Conservation (phyloP, 2,329 filamentous ascomycete species). For the Aspergillus candidus region DNA sequence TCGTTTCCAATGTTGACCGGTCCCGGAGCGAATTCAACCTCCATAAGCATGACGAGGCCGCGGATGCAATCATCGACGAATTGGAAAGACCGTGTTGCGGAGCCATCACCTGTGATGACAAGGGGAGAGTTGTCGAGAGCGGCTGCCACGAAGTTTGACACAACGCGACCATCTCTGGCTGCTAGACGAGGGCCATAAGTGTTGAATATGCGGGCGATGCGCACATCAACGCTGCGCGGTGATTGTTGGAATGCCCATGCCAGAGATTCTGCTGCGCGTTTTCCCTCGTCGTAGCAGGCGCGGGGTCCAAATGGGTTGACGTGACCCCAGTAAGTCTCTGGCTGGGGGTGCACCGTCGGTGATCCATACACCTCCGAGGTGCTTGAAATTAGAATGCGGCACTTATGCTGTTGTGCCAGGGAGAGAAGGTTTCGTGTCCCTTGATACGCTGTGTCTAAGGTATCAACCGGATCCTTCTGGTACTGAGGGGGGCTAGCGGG, state of each 20-base stretch:
- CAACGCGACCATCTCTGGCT: conserved; percentile 25
- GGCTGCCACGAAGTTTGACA: conserved; percentile 28
- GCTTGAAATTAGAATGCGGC: conserved; percentile 25
- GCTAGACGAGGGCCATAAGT: conserved; percentile 29
- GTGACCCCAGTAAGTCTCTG: conserved; percentile 33
- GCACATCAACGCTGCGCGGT: conserved; percentile 23
- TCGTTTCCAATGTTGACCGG: conserved; percentile 30
- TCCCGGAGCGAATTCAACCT: conserved; percentile 16
- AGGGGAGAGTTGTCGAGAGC: conserved; percentile 22
- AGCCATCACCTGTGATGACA: conserved; percentile 25
- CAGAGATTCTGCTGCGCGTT: conserved; percentile 36
- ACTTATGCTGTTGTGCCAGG: conserved; percentile 22
- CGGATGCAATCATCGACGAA: conserved; percentile 26
- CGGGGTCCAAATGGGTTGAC: conserved; percentile 39
- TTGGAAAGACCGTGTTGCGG: conserved; percentile 27
- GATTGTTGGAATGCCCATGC: conserved; percentile 27
- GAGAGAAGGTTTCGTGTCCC: conserved; percentile 28
- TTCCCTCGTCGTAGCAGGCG: conserved; percentile 41
- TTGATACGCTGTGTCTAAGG: conserved; percentile 26
- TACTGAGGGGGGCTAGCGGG: conserved; percentile 29
- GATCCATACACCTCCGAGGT: conserved; percentile 31
- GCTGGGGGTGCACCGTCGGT: conserved; percentile 26
- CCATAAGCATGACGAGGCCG: conserved; percentile 26
- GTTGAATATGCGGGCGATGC: conserved; percentile 32
- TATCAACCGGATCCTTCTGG: conserved; percentile 26